These are phyloP conservation scores for Calonectria montana DNA, from an alignment of 2,329 filamentous ascomycete genomes.

Conservation along the genomic window DNA sequence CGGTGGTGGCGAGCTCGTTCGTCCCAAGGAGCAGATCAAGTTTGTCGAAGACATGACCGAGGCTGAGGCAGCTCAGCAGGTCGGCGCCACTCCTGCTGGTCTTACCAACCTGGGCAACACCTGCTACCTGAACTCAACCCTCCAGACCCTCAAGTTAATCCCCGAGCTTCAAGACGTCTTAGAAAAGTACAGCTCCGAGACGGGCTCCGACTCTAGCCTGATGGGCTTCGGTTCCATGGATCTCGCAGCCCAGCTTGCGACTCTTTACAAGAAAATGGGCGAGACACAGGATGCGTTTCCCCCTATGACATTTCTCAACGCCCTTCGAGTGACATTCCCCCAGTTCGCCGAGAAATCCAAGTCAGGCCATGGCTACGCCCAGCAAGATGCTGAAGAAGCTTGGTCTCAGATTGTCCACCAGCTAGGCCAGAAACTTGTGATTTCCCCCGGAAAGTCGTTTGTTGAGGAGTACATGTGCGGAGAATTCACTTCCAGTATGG, in stretches of 20 bases:
- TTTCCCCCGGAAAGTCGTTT: conserved; percentile 72
- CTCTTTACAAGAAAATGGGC: conserved; percentile 89
- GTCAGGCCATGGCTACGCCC: conserved; percentile 86
- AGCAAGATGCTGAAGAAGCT: conserved; percentile 98
- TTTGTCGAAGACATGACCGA: conserved; percentile 99
- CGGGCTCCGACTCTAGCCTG: conserved; percentile 50
- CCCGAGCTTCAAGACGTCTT: conserved; percentile 91
- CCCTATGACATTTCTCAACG: conserved; percentile 84
- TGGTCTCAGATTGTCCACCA: conserved; percentile 96
- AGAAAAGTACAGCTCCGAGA: conserved; percentile 60
- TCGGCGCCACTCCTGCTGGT: conserved; percentile 87
- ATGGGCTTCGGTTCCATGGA: conserved; percentile 64
- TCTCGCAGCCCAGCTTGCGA: conserved; percentile 80
- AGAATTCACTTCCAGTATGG: conserved; percentile 79
- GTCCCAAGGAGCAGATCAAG: conserved; percentile 84
- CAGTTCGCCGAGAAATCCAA: conserved; percentile 94
- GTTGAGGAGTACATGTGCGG: conserved; percentile 93
- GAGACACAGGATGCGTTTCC: conserved; percentile 89
- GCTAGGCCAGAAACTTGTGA: conserved; percentile 77
- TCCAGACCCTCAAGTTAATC: conserved; percentile 90
- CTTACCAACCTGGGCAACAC: conserved; percentile 96
- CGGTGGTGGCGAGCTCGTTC: conserved; percentile 69
- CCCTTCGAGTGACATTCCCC: conserved; percentile 83
- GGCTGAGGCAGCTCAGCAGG: conserved; percentile 85
- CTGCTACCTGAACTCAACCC: conserved; percentile 96